Conservation (phyloP, 2,329 filamentous ascomycete species). For the Colletotrichum orchidophilum region DNA sequence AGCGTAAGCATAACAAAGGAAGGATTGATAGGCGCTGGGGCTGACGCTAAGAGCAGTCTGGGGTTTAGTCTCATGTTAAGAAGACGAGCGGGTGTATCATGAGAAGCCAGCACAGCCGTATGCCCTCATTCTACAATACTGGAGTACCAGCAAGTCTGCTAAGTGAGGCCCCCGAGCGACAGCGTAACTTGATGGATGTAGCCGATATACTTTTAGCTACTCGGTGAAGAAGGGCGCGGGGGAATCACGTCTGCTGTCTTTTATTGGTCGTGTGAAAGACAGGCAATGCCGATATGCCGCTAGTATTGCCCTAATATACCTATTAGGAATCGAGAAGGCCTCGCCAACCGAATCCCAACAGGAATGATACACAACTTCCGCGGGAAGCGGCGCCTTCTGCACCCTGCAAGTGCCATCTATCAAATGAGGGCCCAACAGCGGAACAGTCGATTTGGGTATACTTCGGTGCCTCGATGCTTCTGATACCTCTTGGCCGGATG, state of each 20-base stretch:
- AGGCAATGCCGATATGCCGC: no score
- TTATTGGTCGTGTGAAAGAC: no score
- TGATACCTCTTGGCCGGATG: no score
- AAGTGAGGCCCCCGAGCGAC: neutral
- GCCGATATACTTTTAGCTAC: neutral
- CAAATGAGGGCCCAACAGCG: neutral
- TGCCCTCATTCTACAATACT: neutral
- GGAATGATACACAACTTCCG: neutral
- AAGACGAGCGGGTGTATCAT: neutral
- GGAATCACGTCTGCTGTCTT: neutral
- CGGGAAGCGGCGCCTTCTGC: neutral
- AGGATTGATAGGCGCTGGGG: neutral
- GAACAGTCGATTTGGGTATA: neutral
- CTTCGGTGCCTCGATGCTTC: no score
- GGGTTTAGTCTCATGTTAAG: neutral
- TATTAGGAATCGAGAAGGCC: neutral
- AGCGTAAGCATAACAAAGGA: constrained; percentile 3
- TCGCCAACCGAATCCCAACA: neutral
- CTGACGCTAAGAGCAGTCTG: neutral
- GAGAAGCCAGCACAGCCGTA: neutral
- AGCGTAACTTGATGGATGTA: neutral
- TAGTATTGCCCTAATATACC: no score
- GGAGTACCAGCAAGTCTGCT: neutral
- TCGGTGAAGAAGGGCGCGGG: neutral
- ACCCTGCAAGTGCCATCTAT: neutral